Conservation (phyloP, 148 eudicot species). For the Cornus kousa region DNA sequence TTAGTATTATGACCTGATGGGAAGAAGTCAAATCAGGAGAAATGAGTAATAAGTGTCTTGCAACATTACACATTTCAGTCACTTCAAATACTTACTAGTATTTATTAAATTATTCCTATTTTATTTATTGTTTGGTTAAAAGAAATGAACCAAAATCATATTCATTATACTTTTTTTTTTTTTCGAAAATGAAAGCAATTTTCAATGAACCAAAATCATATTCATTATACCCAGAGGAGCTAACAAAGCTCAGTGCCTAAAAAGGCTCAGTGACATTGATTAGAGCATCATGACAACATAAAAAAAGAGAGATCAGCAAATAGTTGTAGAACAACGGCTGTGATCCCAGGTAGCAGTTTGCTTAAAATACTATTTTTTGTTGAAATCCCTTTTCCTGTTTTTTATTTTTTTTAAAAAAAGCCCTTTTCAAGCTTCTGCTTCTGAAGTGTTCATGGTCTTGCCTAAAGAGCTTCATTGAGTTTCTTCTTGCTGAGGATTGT, state of each 20-base stretch:
- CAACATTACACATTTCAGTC: not conserved
- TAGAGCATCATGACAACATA: not conserved
- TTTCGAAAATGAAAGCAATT: too few relatives aligned
- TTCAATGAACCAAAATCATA: not conserved
- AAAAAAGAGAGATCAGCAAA: conserved; percentile 1
- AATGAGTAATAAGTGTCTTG: not conserved
- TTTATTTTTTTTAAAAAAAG: not conserved
- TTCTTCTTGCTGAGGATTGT: conserved; percentile 6
- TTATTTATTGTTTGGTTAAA: too few relatives aligned
- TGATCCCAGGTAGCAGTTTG: conserved; percentile 3
- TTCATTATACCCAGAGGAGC: not conserved
- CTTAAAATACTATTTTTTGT: not conserved
- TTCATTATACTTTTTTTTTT: too few relatives aligned
- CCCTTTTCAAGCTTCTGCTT: conserved; percentile 1
- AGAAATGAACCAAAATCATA: not conserved
- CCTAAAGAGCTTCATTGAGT: not conserved
- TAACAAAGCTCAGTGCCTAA: not conserved
- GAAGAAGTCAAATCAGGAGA: too few relatives aligned
- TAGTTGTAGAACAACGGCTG: not conserved
- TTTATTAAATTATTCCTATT: too few relatives aligned
- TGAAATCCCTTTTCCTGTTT: not conserved
- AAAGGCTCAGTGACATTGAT: not conserved
- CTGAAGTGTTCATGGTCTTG: not conserved
- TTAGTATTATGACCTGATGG: too few relatives aligned
- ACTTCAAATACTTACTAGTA: too few relatives aligned